phyloP scores from a whole-genome alignment of 345 rosid genomes.

The Rhizophora mangle region DNA sequence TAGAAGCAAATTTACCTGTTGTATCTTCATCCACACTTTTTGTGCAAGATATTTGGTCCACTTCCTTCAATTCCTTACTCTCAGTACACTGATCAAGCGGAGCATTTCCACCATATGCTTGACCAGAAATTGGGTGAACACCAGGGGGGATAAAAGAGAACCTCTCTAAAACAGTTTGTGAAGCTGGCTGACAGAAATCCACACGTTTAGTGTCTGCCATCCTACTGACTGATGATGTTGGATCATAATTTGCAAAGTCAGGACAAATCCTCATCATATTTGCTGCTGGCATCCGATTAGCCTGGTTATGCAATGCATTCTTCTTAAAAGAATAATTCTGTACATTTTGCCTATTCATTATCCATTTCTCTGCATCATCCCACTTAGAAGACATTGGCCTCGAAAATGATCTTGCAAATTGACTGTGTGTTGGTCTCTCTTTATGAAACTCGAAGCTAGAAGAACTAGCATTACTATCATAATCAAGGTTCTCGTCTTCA shows the following conservation, averaged over 20 bases:
- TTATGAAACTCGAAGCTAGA: constrained; percentile 77
- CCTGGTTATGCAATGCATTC: constrained; percentile 40
- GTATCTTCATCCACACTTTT: constrained; percentile 38
- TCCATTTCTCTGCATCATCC: constrained; percentile 90
- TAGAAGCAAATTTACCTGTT: constrained; percentile 39
- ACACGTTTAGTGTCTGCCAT: constrained; percentile 39
- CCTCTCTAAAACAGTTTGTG: constrained; percentile 39
- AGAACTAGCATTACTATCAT: constrained; percentile 71
- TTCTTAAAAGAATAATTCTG: constrained; percentile 43
- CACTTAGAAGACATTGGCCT: constrained; percentile 71
- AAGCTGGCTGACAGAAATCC: constrained; percentile 44
- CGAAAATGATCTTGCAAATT: constrained; percentile 36
- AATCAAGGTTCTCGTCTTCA: constrained; percentile 66
- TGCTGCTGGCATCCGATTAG: constrained; percentile 35
- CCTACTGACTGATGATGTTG: constrained; percentile 25
- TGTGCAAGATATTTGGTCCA: constrained; percentile 23
- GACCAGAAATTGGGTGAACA: constrained; percentile 26
- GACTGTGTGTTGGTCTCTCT: constrained; percentile 44
- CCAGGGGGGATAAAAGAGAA: constrained; percentile 46
- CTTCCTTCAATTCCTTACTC: constrained; percentile 50
- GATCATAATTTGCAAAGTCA: constrained; percentile 35
- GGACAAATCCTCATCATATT: constrained; percentile 47
- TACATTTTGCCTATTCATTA: constrained; percentile 48
- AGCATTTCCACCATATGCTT: constrained; percentile 31
- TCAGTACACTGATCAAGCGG: constrained; percentile 42